Percentiles rank a stretch among this genome's conserved stretches.
Evolutionary conservation across 2,329 filamentous ascomycete genomes (phyloP).

Genomic region (Bipolaris victoriae): DNA sequence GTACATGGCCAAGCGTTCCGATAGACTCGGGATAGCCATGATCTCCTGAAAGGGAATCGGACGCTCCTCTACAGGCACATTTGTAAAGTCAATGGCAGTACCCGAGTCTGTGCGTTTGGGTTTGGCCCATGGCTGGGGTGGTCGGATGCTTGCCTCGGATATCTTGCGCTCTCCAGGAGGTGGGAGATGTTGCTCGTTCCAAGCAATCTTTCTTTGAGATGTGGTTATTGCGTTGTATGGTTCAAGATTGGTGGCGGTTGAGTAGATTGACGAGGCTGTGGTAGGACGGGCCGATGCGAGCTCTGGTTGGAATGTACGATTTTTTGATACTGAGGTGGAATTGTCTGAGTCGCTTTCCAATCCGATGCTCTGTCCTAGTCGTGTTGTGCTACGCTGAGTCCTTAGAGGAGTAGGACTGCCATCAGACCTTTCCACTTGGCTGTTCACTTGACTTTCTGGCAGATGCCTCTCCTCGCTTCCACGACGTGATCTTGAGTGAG

Average conservation of each 20-base stretch:
- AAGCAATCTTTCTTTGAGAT: background rate
- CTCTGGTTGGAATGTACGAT: slow-evolving; percentile 1
- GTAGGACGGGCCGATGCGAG: slow-evolving; percentile 6
- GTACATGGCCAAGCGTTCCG: slow-evolving; percentile 41
- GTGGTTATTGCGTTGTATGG: background rate
- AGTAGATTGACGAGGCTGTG: slow-evolving; percentile 15
- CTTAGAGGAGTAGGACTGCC: slow-evolving; percentile 15
- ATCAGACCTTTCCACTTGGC: slow-evolving; percentile 1
- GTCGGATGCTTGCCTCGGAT: background rate
- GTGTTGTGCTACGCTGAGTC: slow-evolving; percentile 28
- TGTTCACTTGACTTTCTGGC: background rate
- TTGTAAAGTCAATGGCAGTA: slow-evolving; percentile 37
- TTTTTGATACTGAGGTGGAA: background rate
- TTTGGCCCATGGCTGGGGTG: slow-evolving; percentile 13
- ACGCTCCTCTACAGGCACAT: slow-evolving; percentile 26
- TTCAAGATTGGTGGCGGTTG: background rate
- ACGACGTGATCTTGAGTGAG: slow-evolving; percentile 19
- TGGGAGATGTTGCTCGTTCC: background rate
- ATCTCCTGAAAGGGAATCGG: slow-evolving; percentile 44
- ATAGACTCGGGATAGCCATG: slow-evolving; percentile 29
- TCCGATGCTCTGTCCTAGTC: slow-evolving; percentile 25
- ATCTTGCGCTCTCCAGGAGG: background rate
- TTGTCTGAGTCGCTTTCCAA: slow-evolving; percentile 17
- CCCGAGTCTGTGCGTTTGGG: slow-evolving; percentile 41
- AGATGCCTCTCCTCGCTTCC: slow-evolving; percentile 6